phyloP scores from a whole-genome alignment of 495 filamentous ascomycete genomes.

The Friedmanniomyces endolithicus region DNA sequence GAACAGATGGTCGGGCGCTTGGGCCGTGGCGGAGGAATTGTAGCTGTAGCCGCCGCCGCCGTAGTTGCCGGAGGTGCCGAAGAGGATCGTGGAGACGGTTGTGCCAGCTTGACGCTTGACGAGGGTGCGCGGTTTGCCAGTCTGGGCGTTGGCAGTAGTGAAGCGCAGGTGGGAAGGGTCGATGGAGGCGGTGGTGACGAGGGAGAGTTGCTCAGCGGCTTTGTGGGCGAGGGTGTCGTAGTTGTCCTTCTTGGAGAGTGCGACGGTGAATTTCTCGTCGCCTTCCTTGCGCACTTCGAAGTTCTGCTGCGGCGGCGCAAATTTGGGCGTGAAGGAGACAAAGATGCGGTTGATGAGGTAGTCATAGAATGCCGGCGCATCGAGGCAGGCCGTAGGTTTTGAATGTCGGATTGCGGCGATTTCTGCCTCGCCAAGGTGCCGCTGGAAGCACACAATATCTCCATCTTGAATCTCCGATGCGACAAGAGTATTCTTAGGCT shows the following conservation, averaged over 20 bases:
- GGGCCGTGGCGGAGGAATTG: conserved; percentile 41
- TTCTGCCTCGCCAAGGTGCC: conserved; percentile 49
- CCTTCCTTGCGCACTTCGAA: conserved; percentile 22
- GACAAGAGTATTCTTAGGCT: conserved; percentile 74
- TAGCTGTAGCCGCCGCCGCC: conserved; percentile 49
- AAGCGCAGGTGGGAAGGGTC: conserved; percentile 75
- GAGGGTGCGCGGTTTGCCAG: conserved; percentile 56
- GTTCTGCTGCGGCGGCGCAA: conserved; percentile 26
- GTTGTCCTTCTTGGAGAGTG: conserved; percentile 70
- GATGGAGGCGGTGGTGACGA: conserved; percentile 33
- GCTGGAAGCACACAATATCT: conserved; percentile 93
- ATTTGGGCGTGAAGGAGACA: conserved; percentile 54
- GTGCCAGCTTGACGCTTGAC: conserved; percentile 59
- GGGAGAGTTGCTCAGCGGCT: conserved; percentile 59
- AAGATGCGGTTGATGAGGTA: conserved; percentile 73
- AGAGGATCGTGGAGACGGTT: conserved; percentile 57
- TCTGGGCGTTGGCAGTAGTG: conserved; percentile 63
- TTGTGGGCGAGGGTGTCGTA: conserved; percentile 85
- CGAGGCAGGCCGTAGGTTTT: conserved; percentile 36
- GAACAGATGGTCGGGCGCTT: conserved; percentile 63
- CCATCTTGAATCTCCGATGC: conserved; percentile 93
- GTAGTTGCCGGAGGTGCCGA: too few relatives aligned
- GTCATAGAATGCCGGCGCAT: conserved; percentile 81
- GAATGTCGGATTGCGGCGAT: conserved; percentile 28
- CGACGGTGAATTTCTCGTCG: conserved; percentile 53